A percentile compares a stretch with the other conserved stretches of the same genome.
These are phyloP conservation scores for Nannochloropsis salina DNA, from an alignment of 108 stramenopile genomes.

Conservation along the genomic window DNA sequence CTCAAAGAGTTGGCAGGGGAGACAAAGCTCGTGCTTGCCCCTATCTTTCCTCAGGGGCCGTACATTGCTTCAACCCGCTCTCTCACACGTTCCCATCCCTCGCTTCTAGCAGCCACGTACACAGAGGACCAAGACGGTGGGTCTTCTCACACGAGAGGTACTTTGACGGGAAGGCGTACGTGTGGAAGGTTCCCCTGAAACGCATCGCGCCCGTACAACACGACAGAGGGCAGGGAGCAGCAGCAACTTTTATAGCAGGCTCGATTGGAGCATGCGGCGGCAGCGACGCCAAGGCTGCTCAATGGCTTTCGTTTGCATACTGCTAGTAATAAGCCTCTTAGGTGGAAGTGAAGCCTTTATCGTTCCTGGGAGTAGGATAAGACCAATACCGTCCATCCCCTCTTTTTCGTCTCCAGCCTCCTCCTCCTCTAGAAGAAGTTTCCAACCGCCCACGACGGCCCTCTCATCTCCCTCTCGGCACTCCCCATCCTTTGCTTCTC, in stretches of 20 bases:
- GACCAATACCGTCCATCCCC: background rate
- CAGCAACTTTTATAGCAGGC: background rate
- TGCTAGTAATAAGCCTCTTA: background rate
- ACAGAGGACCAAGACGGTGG: background rate
- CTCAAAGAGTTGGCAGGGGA: too few relatives aligned
- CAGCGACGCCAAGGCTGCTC: background rate
- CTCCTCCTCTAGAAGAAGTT: background rate
- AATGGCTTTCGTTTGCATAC: background rate
- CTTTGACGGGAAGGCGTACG: background rate
- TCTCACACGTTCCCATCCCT: background rate
- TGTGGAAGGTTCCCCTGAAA: background rate
- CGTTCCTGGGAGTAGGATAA: background rate
- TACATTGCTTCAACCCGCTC: constrained; percentile 14
- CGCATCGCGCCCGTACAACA: background rate
- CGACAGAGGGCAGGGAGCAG: background rate
- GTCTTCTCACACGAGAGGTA: background rate
- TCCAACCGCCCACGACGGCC: background rate
- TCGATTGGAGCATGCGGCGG: background rate
- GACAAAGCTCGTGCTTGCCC: background rate
- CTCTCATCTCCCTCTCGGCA: too few relatives aligned
- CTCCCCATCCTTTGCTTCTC: background rate
- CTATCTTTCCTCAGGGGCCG: constrained; percentile 14
- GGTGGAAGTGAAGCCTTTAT: background rate
- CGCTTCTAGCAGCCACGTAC: background rate
- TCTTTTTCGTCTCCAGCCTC: background rate